Conservation (phyloP, 208 protist genomes). For the Leishmania guyanensis region DNA sequence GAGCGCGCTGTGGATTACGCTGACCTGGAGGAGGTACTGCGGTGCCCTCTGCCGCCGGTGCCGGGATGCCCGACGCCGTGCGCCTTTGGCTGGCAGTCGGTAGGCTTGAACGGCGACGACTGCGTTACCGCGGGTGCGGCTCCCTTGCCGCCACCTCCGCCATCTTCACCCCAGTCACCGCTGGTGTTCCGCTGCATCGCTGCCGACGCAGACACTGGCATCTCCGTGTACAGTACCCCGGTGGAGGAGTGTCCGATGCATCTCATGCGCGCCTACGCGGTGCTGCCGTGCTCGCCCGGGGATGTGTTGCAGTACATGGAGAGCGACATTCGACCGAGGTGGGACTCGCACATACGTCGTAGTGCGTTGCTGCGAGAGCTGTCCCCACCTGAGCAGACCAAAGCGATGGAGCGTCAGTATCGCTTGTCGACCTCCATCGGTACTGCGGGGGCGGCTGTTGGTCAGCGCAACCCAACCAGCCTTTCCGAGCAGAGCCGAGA, state of each 20-base stretch:
- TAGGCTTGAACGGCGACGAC: not conserved
- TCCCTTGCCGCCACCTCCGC: not conserved
- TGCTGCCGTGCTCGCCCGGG: slow-evolving; percentile 58
- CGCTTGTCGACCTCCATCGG: slow-evolving; percentile 7
- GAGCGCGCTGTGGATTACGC: slow-evolving; percentile 48
- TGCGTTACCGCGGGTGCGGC: not conserved
- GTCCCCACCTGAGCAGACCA: slow-evolving; percentile 6
- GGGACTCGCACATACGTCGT: slow-evolving; percentile 63
- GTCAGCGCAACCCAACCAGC: slow-evolving; percentile 6
- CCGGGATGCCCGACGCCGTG: slow-evolving; percentile 30
- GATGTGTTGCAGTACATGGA: slow-evolving; percentile 66
- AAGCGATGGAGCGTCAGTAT: not conserved
- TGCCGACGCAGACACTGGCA: slow-evolving; percentile 39
- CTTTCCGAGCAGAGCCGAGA: slow-evolving; percentile 8
- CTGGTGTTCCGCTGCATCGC: slow-evolving; percentile 55
- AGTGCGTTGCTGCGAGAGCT: slow-evolving; percentile 56
- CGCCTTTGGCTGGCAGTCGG: slow-evolving; percentile 5
- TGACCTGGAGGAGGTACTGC: slow-evolving; percentile 52
- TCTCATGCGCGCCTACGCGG: slow-evolving; percentile 68
- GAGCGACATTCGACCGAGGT: slow-evolving; percentile 49
- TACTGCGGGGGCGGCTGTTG: not conserved
- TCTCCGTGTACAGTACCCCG: slow-evolving; percentile 58
- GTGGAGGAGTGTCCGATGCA: slow-evolving; percentile 69
- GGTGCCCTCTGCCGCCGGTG: slow-evolving; percentile 24
- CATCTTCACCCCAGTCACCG: not conserved